Evolutionary conservation across 2,329 filamentous ascomycete species (phyloP), one percentile per base, ranked within the genome.

Genomic region (Talaromyces marneffei): DNA sequence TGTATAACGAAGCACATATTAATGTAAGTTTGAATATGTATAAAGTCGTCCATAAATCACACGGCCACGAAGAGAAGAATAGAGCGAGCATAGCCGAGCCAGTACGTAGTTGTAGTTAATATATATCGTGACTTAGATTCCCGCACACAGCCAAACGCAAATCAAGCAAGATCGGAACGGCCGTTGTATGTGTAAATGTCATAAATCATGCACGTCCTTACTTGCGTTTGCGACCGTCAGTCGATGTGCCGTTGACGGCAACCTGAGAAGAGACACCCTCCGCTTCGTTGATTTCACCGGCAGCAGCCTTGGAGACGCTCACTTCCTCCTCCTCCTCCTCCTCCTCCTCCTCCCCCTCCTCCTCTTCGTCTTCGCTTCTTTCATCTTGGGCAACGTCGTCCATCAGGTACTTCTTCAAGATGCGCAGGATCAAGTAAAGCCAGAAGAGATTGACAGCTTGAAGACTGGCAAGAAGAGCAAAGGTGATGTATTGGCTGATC

Each of bases 361-460:
- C 74, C n/a, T 77, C 75, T 64, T 79, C 77, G 33, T 78, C 72
- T 2, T 79, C 78, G 63, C 77, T 79, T 63, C 78, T 68, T 65
- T 79, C 77, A 58, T 80, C 78, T 62, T 72, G 72, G 20, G 52
- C 67, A 20, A 76, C 67, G 52, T 70, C 74, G 65, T 68, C 73
- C 64, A 77, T 73, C 35, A 76, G 65, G 61, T 78, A 78, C 66
- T 76, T 78, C 64, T 73, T 70, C 37, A 78, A 66, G 56, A 79
- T 75, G 64, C 76, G 75, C 55, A 78, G 66, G 57, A 80, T 79
- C 62, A 79, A 68, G 65, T 73, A 78, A 18, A 80, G 71, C 74
- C 78, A 79, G 62, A 79, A 77, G 53, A 80, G 68, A 46, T 79
- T 80, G 31, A 80, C 75, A 16, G 75, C 73, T 65, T 80, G 78